Conservation (phyloP, 192 early-diverging fungal species). For the Obelidium mucronatum region DNA sequence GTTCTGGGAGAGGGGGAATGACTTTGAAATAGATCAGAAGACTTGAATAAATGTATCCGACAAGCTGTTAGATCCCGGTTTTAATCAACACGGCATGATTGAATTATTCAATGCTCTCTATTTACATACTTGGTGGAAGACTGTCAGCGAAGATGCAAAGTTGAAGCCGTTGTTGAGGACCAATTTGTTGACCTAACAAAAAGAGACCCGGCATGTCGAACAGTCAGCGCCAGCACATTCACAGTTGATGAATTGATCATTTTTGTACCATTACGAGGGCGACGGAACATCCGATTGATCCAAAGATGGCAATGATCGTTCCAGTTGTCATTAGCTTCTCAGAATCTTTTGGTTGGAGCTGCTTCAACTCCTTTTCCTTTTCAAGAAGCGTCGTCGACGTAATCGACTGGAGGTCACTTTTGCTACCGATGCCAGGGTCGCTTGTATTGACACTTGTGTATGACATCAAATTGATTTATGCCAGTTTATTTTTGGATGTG, state of each 20-base stretch:
- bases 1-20: conserved; percentile 30
- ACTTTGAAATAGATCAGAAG: conserved; percentile 17
- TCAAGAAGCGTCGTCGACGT: background rate
- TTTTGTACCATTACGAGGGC: conserved; percentile 33
- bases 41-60: conserved; percentile 7
- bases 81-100: background rate
- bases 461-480: no score
- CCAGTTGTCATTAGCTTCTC: conserved; percentile 5
- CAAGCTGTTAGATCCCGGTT: conserved; percentile 13
- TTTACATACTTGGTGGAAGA: conserved; percentile 12
- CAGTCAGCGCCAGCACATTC: no score
- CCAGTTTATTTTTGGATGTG: no score
- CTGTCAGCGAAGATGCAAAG: conserved; percentile 29
- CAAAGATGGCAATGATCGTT: conserved; percentile 18
- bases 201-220: no score
- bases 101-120: no score
- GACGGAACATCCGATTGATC: conserved; percentile 28
- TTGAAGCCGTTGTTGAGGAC: conserved; percentile 35
- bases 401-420: background rate
- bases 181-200: conserved; percentile 35
- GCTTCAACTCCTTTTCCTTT: background rate
- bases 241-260: no score
- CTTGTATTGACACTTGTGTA: no score
- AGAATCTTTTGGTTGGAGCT: background rate
- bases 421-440: background rate